A percentile compares a stretch with the other conserved stretches of the same genome.
phyloP scores from a whole-genome alignment of 768 basidiomycete genomes.

The Terana coerulea region DNA sequence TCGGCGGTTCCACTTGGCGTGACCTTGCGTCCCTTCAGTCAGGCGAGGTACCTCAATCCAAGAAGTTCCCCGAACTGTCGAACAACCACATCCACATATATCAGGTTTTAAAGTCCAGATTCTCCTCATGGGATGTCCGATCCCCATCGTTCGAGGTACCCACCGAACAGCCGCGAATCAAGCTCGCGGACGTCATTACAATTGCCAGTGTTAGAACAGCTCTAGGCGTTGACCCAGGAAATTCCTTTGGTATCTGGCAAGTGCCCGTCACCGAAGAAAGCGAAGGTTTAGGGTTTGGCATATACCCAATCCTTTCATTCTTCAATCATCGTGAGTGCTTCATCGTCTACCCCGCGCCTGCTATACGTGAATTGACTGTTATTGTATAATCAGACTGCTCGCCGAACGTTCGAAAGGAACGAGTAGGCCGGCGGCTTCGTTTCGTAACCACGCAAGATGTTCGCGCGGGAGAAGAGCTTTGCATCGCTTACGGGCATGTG shows the following conservation, averaged over 20 bases:
- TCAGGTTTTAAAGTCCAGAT: slow-evolving; percentile 36
- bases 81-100: slow-evolving; percentile 51
- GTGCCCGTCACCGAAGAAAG: slow-evolving; percentile 36
- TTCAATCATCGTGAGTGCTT: slow-evolving; percentile 59
- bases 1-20: slow-evolving; percentile 34
- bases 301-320: slow-evolving; percentile 58
- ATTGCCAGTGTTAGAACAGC: slow-evolving; percentile 47
- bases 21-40: slow-evolving; percentile 53
- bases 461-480: slow-evolving; percentile 50
- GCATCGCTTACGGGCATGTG: slow-evolving; percentile 51
- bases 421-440: slow-evolving; percentile 39
- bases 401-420: slow-evolving; percentile 47
- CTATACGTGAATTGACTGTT: slow-evolving; percentile 13
- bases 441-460: slow-evolving; percentile 45
- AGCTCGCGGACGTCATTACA: slow-evolving; percentile 32
- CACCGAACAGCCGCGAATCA: slow-evolving; percentile 17
- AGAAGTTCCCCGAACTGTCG: slow-evolving; percentile 46
- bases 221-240: slow-evolving; percentile 58
- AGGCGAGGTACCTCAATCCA: slow-evolving; percentile 49
- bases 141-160: not conserved
- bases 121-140: not conserved
- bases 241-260: slow-evolving; percentile 70
- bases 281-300: slow-evolving; percentile 60
- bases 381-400: slow-evolving; percentile 43
- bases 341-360: not conserved